Base-by-base conservation (phyloP, 768 basidiomycete species). In the Amanita exitialis region DNA sequence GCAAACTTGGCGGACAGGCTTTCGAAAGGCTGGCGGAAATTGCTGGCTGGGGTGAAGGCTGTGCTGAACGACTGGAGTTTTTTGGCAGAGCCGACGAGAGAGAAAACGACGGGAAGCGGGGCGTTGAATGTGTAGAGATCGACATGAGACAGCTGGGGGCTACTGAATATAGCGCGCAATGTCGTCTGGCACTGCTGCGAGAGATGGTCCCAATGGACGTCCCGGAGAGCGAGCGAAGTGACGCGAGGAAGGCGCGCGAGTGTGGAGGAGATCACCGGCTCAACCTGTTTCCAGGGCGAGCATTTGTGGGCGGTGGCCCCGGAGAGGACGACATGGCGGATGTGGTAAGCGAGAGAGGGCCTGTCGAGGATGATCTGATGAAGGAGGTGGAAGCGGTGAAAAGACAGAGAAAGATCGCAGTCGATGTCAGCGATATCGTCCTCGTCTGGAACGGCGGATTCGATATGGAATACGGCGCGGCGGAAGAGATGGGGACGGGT, bases 401-500 rank as follows among this genome's bases (percentile, higher is more conserved):
- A 43, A 30, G 57, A 44, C 25, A 32, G 54, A 41, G 25, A 38
- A 9, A 18, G 16, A n/a, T 38, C 15, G 16, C 28, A 25, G 30
- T 37, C 38, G 5, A 13, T 0, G 37, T 54, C 39, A 1, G 39
- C 10, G 35, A 9, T 37, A n/a, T 51, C 32, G 15, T 12, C 8
- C 27, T 39, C 38, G 15, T 32, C 32, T 4, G 12, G 13, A 16
- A 23, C 9, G 47, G 20, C 39, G 38, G 35, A 49, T 20, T 56
- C 54, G 30, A 64, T 56, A 10, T 23, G 21, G 15, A 49, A 49
- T 3, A 42, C 27, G 21, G 36, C 49, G 1, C 52, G 39, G 13
- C 56, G 47, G 49, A 60, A 64, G 39, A 62, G 49, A 44, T 62
- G 61, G 1, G 52, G 48, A 0, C 60, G 61, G 25, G 57, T 54